Evolutionary conservation across 306 rosid genomes (phyloP).

Genomic region (Sindora glabra): DNA sequence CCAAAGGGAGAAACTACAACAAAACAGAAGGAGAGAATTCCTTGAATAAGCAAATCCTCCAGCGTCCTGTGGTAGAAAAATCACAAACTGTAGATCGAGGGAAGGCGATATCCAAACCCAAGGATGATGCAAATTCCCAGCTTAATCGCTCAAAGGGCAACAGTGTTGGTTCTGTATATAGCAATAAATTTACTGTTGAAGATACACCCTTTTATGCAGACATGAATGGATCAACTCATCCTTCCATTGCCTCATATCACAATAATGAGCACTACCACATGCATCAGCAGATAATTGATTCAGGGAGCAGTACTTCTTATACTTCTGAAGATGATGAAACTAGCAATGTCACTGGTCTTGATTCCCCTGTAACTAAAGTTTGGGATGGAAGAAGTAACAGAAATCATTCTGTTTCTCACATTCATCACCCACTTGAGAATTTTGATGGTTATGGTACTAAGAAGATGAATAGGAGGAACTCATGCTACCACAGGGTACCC

Average conservation of each 20-base stretch:
- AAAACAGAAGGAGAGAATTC: constrained; percentile 48
- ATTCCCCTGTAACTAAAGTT: constrained; percentile 90
- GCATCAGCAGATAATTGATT: constrained; percentile 36
- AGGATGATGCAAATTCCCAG: constrained; percentile 27
- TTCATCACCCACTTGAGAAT: constrained; percentile 97
- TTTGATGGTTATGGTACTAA: constrained; percentile 39
- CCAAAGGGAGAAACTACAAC: constrained; percentile 76
- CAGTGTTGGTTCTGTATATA: constrained; percentile 31
- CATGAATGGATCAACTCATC: constrained; percentile 22
- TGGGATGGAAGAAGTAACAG: constrained; percentile 90
- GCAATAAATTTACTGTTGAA: constrained; percentile 21
- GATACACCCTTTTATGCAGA: constrained; percentile 23
- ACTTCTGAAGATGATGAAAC: constrained; percentile 80
- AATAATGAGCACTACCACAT: constrained; percentile 35
- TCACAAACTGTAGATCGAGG: constrained; percentile 23
- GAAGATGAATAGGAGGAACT: constrained; percentile 49
- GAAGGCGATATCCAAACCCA: constrained; percentile 37
- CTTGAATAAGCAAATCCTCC: constrained; percentile 37
- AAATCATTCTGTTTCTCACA: constrained; percentile 52
- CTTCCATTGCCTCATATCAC: constrained; percentile 31
- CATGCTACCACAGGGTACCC: constrained; percentile 35
- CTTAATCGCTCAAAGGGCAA: constrained; percentile 34
- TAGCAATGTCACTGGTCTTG: constrained; percentile 69
- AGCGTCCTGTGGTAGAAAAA: constrained; percentile 36
- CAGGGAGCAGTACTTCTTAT: constrained; percentile 69